Conservation (phyloP, 768 basidiomycete species). For the Ramaria rubella region DNA sequence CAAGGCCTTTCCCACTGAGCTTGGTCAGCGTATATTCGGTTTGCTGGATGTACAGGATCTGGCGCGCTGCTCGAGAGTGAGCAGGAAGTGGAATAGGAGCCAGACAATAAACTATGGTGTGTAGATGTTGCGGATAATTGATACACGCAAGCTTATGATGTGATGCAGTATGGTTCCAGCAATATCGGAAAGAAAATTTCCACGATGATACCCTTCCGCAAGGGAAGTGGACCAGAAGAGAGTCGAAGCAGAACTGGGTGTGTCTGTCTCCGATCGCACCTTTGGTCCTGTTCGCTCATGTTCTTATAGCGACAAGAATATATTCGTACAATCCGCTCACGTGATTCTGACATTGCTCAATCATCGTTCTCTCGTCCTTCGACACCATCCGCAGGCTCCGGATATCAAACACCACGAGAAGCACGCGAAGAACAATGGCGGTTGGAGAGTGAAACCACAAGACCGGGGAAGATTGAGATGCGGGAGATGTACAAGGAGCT, state of each 20-base stretch:
- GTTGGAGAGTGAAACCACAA: slow-evolving; percentile 43
- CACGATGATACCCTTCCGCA: slow-evolving; percentile 70
- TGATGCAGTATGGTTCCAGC: slow-evolving; percentile 83
- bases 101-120: slow-evolving; percentile 88
- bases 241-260: slow-evolving; percentile 93
- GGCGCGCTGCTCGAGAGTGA: slow-evolving; percentile 72
- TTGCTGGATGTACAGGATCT: slow-evolving; percentile 57
- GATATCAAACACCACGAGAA: slow-evolving; percentile 75
- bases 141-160: background rate
- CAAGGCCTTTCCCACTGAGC: slow-evolving; percentile 67
- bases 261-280: slow-evolving; percentile 18
- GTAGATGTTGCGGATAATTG: slow-evolving; percentile 16
- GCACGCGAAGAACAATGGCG: slow-evolving; percentile 73
- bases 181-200: slow-evolving; percentile 82
- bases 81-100: slow-evolving; percentile 80
- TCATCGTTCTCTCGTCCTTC: slow-evolving; percentile 32
- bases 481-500: slow-evolving; percentile 88
- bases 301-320: slow-evolving; percentile 45
- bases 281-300: slow-evolving; percentile 12
- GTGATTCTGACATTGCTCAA: slow-evolving; percentile 32
- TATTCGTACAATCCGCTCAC: slow-evolving; percentile 34
- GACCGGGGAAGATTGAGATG: slow-evolving; percentile 78
- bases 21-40: slow-evolving; percentile 73
- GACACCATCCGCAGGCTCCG: slow-evolving; percentile 43
- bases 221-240: slow-evolving; percentile 87